Evolutionary conservation across 495 filamentous ascomycete species (phyloP).

Genomic region (Xylaria flabelliformis): DNA sequence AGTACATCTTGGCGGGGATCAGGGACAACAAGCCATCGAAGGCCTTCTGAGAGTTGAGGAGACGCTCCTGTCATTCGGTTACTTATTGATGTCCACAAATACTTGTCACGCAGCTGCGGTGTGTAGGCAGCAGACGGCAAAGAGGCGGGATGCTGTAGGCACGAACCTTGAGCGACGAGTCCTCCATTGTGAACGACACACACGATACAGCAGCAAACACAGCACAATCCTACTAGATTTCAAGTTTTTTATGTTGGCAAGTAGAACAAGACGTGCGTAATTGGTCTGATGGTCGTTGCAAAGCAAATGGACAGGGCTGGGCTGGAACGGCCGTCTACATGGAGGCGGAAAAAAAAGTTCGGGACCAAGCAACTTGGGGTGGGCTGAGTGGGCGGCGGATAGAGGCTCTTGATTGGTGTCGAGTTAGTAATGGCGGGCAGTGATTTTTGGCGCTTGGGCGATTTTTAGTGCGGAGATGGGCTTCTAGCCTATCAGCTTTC

Average conservation of each 20-base stretch:
- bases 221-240: not conserved
- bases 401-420: constrained; percentile 33
- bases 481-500: constrained; percentile 29
- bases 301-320: not conserved
- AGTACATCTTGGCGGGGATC: constrained; percentile 92
- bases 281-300: not conserved
- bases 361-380: not conserved
- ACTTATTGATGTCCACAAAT: constrained; percentile 26
- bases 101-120: constrained; percentile 14
- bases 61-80: constrained; percentile 69
- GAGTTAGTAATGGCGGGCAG: constrained; percentile 8
- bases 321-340: constrained; percentile 1
- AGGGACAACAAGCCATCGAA: constrained; percentile 92
- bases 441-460: constrained; percentile 34
- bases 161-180: constrained; percentile 47
- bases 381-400: not conserved
- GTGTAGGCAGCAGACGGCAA: not conserved
- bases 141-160: constrained; percentile 20
- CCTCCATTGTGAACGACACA: constrained; percentile 37
- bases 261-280: not conserved
- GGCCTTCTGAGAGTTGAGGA: constrained; percentile 82
- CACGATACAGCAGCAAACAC: not conserved
- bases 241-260: not conserved
- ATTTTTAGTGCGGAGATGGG: constrained; percentile 43
- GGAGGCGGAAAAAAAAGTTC: constrained; percentile 24